Evolutionary conservation across 1,284 basidiomycete species (phyloP).

Genomic region (Ceraceosorus bombacis): DNA sequence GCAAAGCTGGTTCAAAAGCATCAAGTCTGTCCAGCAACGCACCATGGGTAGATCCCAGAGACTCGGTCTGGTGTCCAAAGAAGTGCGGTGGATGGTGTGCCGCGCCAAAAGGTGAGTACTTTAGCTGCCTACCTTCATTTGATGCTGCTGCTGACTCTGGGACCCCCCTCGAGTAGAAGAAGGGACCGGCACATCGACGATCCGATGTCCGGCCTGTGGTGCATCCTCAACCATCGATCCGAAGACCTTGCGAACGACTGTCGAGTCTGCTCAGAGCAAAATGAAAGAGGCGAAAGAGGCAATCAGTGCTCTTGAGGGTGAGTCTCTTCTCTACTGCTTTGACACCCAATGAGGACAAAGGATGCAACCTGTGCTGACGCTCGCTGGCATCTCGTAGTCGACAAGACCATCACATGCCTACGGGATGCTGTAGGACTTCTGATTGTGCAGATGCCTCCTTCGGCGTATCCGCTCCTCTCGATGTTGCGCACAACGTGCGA

Average conservation of each 20-base stretch:
- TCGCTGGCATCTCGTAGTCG: not conserved
- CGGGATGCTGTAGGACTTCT: conserved; percentile 50
- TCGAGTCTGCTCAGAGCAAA: not conserved
- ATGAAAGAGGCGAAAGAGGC: not conserved
- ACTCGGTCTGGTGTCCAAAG: conserved; percentile 58
- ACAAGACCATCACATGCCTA: conserved; percentile 51
- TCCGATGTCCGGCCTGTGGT: not conserved
- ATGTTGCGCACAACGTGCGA: conserved; percentile 63
- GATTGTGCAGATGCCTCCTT: conserved; percentile 53
- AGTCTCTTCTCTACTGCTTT: not conserved
- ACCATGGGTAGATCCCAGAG: conserved; percentile 59
- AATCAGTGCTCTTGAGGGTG: not conserved
- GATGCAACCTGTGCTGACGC: no score
- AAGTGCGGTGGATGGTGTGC: not conserved
- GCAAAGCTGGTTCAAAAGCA: conserved; percentile 50
- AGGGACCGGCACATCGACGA: not conserved
- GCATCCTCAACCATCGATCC: not conserved
- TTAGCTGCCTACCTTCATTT: not conserved
- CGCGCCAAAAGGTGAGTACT: not conserved
- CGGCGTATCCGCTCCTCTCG: conserved; percentile 64
- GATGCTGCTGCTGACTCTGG: not conserved
- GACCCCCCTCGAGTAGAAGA: not conserved
- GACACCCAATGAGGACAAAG: not conserved
- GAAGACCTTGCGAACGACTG: not conserved
- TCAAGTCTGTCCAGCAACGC: not conserved